Conservation (phyloP, 495 filamentous ascomycete genomes). For the Aspergillus heteromorphus region DNA sequence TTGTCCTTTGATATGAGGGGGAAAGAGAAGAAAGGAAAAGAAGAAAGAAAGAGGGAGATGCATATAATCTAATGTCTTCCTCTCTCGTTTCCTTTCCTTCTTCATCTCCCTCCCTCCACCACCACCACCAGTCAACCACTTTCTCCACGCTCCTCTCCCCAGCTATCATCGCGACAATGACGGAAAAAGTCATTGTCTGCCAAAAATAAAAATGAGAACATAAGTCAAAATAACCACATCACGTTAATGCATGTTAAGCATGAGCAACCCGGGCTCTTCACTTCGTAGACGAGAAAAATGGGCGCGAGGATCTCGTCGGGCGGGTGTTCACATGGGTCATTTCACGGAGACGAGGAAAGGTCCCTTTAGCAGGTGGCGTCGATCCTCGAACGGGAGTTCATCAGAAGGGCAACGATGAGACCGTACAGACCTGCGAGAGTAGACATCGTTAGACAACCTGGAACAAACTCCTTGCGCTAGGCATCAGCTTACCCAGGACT, state of each 20-base stretch:
- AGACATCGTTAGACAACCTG: background rate
- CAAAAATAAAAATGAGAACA: background rate
- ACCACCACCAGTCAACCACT: background rate
- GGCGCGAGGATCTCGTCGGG: constrained; percentile 3
- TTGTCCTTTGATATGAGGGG: background rate
- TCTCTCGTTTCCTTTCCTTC: background rate
- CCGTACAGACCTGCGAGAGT: constrained; percentile 82
- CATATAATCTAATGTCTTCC: background rate
- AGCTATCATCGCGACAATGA: background rate
- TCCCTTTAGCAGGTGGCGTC: constrained; percentile 29
- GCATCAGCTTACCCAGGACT: constrained; percentile 74
- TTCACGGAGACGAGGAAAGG: constrained; percentile 12
- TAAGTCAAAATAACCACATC: background rate
- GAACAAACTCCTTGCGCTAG: background rate
- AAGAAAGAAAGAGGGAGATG: background rate
- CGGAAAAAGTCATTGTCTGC: background rate
- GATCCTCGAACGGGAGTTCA: constrained; percentile 71
- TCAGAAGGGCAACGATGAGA: constrained; percentile 94
- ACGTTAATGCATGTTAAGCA: background rate
- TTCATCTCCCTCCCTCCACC: background rate
- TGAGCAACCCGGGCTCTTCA: constrained; percentile 1
- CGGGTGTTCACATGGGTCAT: constrained; percentile 1
- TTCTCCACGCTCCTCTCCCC: background rate
- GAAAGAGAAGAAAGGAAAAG: background rate
- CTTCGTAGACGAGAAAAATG: constrained; percentile 6